These are phyloP conservation scores for Penicillium goetzii DNA, from an alignment of 495 filamentous ascomycete genomes.

Conservation along the genomic window DNA sequence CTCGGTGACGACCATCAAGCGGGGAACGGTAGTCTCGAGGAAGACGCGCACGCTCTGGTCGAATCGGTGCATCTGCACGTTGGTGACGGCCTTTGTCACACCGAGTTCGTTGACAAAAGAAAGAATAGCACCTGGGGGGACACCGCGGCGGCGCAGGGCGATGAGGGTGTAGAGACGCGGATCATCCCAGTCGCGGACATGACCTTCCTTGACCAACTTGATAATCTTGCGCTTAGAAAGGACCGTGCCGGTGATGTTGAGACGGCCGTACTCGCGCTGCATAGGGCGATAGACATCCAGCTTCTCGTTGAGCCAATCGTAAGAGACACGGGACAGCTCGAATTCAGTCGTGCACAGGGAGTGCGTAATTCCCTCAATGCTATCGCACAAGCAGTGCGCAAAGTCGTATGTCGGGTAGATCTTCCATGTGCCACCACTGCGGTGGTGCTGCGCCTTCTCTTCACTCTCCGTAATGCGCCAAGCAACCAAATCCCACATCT, in stretches of 20 bases:
- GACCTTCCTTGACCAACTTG: slow-evolving; percentile 70
- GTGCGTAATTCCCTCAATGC: slow-evolving; percentile 86
- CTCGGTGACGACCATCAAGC: slow-evolving; percentile 79
- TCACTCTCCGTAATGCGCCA: slow-evolving; percentile 69
- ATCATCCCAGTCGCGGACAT: slow-evolving; percentile 86
- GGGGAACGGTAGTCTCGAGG: slow-evolving; percentile 81
- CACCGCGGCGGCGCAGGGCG: slow-evolving; percentile 76
- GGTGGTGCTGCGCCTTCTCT: slow-evolving; percentile 56
- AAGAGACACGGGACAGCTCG: slow-evolving; percentile 71
- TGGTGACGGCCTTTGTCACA: slow-evolving; percentile 73
- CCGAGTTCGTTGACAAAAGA: slow-evolving; percentile 88
- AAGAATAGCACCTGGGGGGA: slow-evolving; percentile 85
- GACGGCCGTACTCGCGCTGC: slow-evolving; percentile 79
- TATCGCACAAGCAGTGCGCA: slow-evolving; percentile 86
- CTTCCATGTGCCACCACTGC: slow-evolving; percentile 76
- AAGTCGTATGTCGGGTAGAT: slow-evolving; percentile 95
- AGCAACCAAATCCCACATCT: slow-evolving; percentile 73
- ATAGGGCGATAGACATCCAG: slow-evolving; percentile 81
- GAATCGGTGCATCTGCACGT: slow-evolving; percentile 74
- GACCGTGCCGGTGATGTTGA: slow-evolving; percentile 80
- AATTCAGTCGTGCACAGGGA: slow-evolving; percentile 91
- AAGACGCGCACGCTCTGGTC: slow-evolving; percentile 80
- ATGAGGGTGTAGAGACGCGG: slow-evolving; percentile 90
- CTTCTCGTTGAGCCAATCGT: slow-evolving; percentile 83
- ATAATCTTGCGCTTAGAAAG: slow-evolving; percentile 82